phyloP scores from a whole-genome alignment of 805 yeast species.

The Yueomyces sinensis region DNA sequence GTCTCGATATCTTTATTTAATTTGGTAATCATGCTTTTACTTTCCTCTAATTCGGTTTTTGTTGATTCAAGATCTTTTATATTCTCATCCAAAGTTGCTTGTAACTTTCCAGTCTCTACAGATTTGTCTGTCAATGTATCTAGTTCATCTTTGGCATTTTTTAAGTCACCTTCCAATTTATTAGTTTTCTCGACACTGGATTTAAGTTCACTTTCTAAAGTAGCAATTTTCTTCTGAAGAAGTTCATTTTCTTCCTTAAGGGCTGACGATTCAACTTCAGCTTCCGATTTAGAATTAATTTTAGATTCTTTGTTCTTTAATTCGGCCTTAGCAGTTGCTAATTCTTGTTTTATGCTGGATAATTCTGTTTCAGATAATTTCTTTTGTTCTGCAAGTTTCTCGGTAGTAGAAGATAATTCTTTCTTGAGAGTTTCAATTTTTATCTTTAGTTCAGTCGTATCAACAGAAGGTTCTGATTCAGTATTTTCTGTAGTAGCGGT shows the following conservation, averaged over 20 bases:
- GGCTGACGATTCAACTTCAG: too few relatives aligned
- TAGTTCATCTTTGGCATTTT: too few relatives aligned
- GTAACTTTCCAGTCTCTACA: too few relatives aligned
- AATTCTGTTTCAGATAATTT: neutral
- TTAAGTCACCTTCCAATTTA: neutral
- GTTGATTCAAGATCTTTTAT: neutral
- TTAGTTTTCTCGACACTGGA: conserved; percentile 1
- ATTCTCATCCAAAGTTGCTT: neutral
- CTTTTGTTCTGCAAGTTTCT: neutral
- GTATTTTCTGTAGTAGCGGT: neutral
- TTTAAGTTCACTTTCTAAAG: too few relatives aligned
- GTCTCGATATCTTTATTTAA: neutral
- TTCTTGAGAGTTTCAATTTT: neutral
- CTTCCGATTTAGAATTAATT: neutral
- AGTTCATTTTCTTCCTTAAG: neutral
- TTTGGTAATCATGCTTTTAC: neutral
- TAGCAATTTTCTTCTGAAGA: neutral
- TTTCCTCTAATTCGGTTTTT: conserved; percentile 7
- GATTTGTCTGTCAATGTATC: too few relatives aligned
- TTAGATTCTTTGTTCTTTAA: conserved; percentile 1
- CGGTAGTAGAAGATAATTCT: neutral
- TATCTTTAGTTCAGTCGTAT: neutral
- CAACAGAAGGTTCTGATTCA: neutral
- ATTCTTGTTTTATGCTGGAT: neutral
- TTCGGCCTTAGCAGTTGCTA: neutral